Percentiles rank a stretch among this genome's conserved stretches.
Conservation (phyloP, 2,329 filamentous ascomycete species). For the Dactylellina sp. region DNA sequence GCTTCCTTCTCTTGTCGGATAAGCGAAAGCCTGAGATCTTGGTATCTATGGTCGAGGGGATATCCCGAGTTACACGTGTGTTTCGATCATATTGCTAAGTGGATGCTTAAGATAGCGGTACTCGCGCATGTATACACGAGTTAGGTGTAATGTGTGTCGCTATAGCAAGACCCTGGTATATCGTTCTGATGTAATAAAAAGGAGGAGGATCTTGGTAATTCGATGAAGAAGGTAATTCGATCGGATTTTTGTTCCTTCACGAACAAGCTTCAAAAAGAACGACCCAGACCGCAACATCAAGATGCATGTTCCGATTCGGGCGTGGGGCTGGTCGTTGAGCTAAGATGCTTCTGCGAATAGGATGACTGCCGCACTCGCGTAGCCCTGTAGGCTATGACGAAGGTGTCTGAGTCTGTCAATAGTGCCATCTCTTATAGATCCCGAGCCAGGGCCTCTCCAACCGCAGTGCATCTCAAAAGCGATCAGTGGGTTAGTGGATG, state of each 20-base stretch:
- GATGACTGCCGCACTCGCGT: conserved; percentile 57
- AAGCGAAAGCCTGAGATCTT: conserved; percentile 41
- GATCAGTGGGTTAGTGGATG: conserved; percentile 25
- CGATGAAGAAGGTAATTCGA: conserved; percentile 33
- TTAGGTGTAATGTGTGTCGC: conserved; percentile 22
- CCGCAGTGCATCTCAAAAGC: conserved; percentile 27
- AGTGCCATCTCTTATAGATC: conserved; percentile 50
- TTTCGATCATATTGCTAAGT: conserved; percentile 51
- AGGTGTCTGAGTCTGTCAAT: conserved; percentile 56
- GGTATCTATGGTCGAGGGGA: conserved; percentile 43
- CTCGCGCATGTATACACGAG: conserved; percentile 22
- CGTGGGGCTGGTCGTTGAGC: conserved; percentile 51
- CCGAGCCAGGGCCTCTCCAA: conserved; percentile 38
- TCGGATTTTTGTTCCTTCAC: conserved; percentile 34
- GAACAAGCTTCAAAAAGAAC: conserved; percentile 52
- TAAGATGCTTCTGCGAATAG: conserved; percentile 53
- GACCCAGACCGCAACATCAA: conserved; percentile 51
- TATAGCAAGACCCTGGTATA: conserved; percentile 46
- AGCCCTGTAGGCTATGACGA: conserved; percentile 57
- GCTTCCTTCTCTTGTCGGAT: conserved; percentile 28
- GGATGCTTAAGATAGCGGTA: conserved; percentile 27
- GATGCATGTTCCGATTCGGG: conserved; percentile 49
- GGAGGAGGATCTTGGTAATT: conserved; percentile 28
- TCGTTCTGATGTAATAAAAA: conserved; percentile 50
- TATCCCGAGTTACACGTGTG: conserved; percentile 52